Conservation (phyloP, 306 rosid species). For the Gastrolobium villosum region DNA sequence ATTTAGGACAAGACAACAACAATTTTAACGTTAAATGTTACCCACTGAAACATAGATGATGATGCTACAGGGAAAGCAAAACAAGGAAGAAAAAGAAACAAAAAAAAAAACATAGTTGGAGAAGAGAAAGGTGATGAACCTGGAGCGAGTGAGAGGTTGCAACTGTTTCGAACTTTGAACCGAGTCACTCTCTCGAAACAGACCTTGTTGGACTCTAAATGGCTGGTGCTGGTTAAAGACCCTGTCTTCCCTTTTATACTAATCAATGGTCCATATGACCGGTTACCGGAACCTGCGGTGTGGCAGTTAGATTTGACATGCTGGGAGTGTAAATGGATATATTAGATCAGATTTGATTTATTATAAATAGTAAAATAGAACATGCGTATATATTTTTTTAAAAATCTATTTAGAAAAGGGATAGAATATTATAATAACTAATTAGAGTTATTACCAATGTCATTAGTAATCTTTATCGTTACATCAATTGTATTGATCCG, state of each 20-base stretch:
- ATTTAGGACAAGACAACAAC: slow-evolving; percentile 3
- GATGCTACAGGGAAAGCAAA: not conserved
- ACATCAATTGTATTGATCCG: too few species aligned
- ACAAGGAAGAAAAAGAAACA: not conserved
- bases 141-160: slow-evolving; percentile 43
- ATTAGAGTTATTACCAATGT: too few species aligned
- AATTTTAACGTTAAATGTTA: not conserved
- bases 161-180: not conserved
- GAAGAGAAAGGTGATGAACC: slow-evolving; percentile 42
- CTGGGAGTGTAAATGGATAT: too few species aligned
- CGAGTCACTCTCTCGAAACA: slow-evolving; percentile 20
- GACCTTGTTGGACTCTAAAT: not conserved
- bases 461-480: too few species aligned
- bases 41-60: not conserved
- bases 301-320: too few species aligned
- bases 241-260: slow-evolving; percentile 53
- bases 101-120: not conserved
- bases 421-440: too few species aligned
- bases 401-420: too few species aligned
- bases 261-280: slow-evolving; percentile 32
- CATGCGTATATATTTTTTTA: too few species aligned
- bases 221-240: slow-evolving; percentile 23
- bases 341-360: too few species aligned
- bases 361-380: too few species aligned
- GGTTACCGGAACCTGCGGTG: slow-evolving; percentile 59